Evolutionary conservation across 2,329 filamentous ascomycete genomes (phyloP).

Genomic region (Colletotrichum abscissum): DNA sequence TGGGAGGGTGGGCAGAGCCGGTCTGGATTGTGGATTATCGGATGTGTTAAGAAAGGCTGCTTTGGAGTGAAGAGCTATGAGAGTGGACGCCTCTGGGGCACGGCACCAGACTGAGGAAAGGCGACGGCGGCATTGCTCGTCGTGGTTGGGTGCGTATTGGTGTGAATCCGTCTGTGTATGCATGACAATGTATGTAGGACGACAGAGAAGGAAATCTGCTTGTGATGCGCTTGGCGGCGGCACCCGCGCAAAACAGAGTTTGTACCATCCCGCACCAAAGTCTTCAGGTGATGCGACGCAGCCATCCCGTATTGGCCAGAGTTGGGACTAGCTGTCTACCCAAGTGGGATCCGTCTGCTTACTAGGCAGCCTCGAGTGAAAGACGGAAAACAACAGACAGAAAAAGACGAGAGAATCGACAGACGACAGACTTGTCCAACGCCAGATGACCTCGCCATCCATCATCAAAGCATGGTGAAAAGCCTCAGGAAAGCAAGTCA

Average conservation of each 20-base stretch:
- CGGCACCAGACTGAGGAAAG: not conserved
- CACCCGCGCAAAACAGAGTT: slow-evolving; percentile 35
- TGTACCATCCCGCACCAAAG: slow-evolving; percentile 22
- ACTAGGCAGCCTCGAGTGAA: slow-evolving; percentile 11
- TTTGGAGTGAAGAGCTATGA: not conserved
- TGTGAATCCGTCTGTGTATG: not conserved
- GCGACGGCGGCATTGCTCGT: slow-evolving; percentile 15
- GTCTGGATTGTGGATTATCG: slow-evolving; percentile 19
- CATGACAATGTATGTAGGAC: slow-evolving; percentile 19
- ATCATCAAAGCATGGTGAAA: not conserved
- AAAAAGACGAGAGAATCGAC: not conserved
- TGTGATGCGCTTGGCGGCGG: slow-evolving; percentile 35
- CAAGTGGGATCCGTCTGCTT: slow-evolving; percentile 17
- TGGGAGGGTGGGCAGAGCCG: slow-evolving; percentile 18
- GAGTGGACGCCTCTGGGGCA: not conserved
- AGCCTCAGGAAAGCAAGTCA: not conserved
- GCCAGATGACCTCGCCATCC: slow-evolving; percentile 23
- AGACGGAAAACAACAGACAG: not conserved
- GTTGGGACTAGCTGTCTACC: slow-evolving; percentile 4
- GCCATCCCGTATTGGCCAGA: slow-evolving; percentile 21
- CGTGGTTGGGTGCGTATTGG: slow-evolving; percentile 8
- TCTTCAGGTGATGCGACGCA: slow-evolving; percentile 27
- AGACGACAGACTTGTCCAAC: not conserved
- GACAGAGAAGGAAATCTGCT: slow-evolving; percentile 30
- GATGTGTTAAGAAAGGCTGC: slow-evolving; percentile 4